phyloP scores from a whole-genome alignment of 176 grass and related monocot genomes.

The Phoenix roebelenii region DNA sequence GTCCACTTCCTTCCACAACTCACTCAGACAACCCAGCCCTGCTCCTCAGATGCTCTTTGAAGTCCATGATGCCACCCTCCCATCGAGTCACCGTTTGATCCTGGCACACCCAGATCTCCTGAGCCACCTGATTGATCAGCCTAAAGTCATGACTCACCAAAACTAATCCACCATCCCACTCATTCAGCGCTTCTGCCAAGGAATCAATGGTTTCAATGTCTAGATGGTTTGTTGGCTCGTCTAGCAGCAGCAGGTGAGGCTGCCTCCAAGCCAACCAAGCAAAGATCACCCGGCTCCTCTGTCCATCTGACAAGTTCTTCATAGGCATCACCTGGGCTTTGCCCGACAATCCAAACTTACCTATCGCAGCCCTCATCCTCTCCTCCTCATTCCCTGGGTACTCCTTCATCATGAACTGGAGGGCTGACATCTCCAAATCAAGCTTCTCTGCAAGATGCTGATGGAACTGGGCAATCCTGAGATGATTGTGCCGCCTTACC shows the following conservation, averaged over 20 bases:
- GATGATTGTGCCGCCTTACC: constrained; percentile 91
- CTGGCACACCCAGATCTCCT: constrained; percentile 96
- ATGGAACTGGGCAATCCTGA: constrained; percentile 78
- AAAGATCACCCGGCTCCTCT: constrained; percentile 71
- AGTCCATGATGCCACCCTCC: constrained; percentile 86
- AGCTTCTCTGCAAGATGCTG: constrained; percentile 83
- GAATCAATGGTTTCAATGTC: constrained; percentile 93
- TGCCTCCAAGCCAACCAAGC: constrained; percentile 77
- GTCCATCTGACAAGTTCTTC: constrained; percentile 85
- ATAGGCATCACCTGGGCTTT: constrained; percentile 95
- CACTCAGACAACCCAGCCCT: constrained; percentile 49
- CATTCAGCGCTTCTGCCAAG: constrained; percentile 69
- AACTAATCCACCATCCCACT: constrained; percentile 87
- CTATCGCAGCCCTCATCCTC: constrained; percentile 69
- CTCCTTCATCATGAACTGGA: constrained; percentile 79
- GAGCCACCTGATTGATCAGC: constrained; percentile 82
- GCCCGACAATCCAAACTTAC: constrained; percentile 60
- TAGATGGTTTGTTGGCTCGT: constrained; percentile 88
- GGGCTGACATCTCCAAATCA: constrained; percentile 64
- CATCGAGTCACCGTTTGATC: constrained; percentile 71
- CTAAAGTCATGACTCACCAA: constrained; percentile 94
- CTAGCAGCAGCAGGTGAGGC: constrained; percentile 62
- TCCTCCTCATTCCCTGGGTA: constrained; percentile 90
- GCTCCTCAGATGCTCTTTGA: constrained; percentile 75
- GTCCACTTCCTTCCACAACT: neutral